Base-by-base conservation (phyloP, 345 rosid genomes). In the Salix purpurea region DNA sequence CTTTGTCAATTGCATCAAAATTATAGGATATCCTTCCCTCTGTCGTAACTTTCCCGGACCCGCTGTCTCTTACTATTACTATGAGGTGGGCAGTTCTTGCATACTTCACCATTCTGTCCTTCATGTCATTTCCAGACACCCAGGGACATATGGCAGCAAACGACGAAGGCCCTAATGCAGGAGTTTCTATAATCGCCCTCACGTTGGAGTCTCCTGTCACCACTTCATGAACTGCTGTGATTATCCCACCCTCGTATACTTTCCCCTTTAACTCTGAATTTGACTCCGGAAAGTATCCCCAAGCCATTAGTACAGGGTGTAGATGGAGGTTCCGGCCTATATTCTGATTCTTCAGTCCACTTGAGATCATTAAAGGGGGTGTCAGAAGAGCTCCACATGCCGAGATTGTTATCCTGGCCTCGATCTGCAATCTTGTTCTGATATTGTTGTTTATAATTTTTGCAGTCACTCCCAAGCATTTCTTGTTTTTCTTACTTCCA, bases 251-350 rank as follows among this genome's bases (percentile, higher is more conserved):
- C 52, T 88, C 90, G 18, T 79, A 84, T n/a, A 78, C 61, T 77
- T 84, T 88, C 19, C 89, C 96, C 23, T 82, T 83, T 78, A 88
- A 72, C 65, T 77, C 81, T 14, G 85, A 66, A 83, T 81, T 77
- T 40, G 91, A 87, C 4, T 90, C 91, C 0, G 98, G 98, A 81
- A 96, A 96, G 87, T 93, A 92, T 26, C 98, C 99, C 99, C 99
- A 93, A 0, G 89, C 78, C 96, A 92, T 88, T 60, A 83, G 39
- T 58, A 90, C 96, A 6, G 99, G 97, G 70, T 96, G 99, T 71
- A 93, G 83, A 76, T 83, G 97, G 76, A 93, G 99, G 83, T 93
- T 89, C 50, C 66, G 78, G 1, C 99, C 97, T 23, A 96, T 93
- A 54, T 92, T 76, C 50, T 18, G 78, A 83, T 96, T 96, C 83